Base-by-base conservation (phyloP, 2,329 filamentous ascomycete species). In the Knoxdaviesia capensis region DNA sequence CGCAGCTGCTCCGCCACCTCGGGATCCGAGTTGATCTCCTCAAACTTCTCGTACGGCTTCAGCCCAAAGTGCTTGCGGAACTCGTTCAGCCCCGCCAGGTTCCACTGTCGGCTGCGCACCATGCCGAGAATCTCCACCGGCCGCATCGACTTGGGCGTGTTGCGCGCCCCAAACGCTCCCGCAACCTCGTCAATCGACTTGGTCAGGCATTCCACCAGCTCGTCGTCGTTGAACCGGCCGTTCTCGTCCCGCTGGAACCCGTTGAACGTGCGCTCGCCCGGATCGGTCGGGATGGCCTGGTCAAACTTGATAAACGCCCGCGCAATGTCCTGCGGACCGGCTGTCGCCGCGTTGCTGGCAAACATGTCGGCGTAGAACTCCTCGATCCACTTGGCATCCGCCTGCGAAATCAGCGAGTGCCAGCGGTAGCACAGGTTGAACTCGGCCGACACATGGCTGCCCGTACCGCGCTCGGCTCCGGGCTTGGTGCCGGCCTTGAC, bases 381-480 rank as follows among this genome's bases (percentile, higher is more conserved):
- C 49, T 85, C 69, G 28, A 84, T 80, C 83, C 84, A 92, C 48
- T 76, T 67, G 52, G 90, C 84, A 51, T 93, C 85, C 47, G 72
- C 75, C 44, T 74, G 70, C 1, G 63, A 73, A 50, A 90, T 81
- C 49, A 79, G 77, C 3, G 82, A 84, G 61, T 92, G 84, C 83
- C 84, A 92, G 48, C 84, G 70, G 56, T 93, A 92, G 49, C 81
- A 80, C 7, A 93, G 66, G 53, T 90, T 92, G 65, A 93, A 93
- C 60, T 93, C 85, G 4, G 80, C 82, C 0, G 82, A 88, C 5
- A 88, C 82, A 48, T 80, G 76, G 52, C 90, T 92, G 41, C 85
- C 85, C 0, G 80, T 73, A 36, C 82, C 85, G 29, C 75, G 68
- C 38, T 81, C 74, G 0, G 79, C 71, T 1, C 72, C 69, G 2